Base-by-base conservation (phyloP, 1,284 basidiomycete species). In the Tilletia indica region DNA sequence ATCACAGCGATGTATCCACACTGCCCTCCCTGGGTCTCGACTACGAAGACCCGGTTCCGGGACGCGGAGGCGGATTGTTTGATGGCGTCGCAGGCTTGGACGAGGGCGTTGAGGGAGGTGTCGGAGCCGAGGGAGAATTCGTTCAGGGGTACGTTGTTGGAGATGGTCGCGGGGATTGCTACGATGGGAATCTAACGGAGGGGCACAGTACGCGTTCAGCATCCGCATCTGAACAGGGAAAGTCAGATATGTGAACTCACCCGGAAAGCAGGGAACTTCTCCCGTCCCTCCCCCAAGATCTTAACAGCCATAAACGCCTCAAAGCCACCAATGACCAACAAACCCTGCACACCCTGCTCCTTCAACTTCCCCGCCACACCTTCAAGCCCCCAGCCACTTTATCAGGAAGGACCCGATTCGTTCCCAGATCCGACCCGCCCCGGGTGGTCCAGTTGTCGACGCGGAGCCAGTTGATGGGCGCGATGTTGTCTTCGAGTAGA, bases 361-460 rank as follows among this genome's bases (percentile, higher is more conserved):
- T 97, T 93, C 87, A 99, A 92, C 80, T 93, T 93, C 66, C 92
- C 87, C 0, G 96, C 95, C 2, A 85, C 81, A 3, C 89, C 90
- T 0, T 93, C 93, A 64, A 98, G 88, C 11, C 34, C 8, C 21
- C 45, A 4, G 11, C 42, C n/a, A 12, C 93, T 69, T 90, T 86
- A 68, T 91, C 91, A 19, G 96, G 96, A 39, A 95, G 87, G 11
- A 89, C 88, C 70, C 96, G 92, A 86, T 98, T 99, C 42, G 96
- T 98, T 49, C 96, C 96, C 25, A 99, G 90, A 85, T 99, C 97
- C 54, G 94, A 97, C n/a, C 97, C 97, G 75, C 97, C 96, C 47
- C 95, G 91, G 31, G 92, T 90, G 82, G 92, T 92, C 97, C 96
- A 99, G 71, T 91, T 91, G 85, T 99, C 97, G 67, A 99, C 97